phyloP scores from a whole-genome alignment of 2,329 filamentous ascomycete genomes.

The Coniochaeta ligniaria region DNA sequence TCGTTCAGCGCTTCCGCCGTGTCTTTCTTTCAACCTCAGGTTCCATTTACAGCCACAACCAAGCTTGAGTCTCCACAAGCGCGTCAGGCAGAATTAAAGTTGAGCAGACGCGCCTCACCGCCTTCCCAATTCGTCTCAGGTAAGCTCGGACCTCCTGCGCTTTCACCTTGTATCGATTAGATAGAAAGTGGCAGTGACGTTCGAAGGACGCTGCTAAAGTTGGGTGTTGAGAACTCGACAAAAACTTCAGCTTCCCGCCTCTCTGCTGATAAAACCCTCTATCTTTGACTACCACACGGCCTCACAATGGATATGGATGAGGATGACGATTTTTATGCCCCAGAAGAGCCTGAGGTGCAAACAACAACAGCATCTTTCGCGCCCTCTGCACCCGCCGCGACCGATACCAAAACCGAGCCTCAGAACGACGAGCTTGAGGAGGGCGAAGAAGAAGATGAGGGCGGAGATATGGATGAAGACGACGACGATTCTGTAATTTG shows the following conservation, averaged over 20 bases:
- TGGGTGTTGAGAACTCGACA: neutral
- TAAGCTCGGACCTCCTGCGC: neutral
- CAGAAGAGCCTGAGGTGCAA: conserved; percentile 43
- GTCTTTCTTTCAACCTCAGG: neutral
- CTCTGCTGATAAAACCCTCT: neutral
- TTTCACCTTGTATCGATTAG: neutral
- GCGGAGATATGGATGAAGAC: conserved; percentile 53
- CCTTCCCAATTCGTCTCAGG: neutral
- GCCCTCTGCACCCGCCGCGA: conserved; percentile 14
- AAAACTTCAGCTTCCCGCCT: neutral
- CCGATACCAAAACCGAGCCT: conserved; percentile 24
- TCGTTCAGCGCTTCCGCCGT: neutral
- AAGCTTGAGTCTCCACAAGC: neutral
- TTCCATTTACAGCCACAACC: neutral
- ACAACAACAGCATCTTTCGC: conserved; percentile 1
- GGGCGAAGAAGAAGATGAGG: conserved; percentile 57
- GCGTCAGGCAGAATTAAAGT: neutral
- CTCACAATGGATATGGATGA: conserved; percentile 58
- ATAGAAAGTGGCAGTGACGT: neutral
- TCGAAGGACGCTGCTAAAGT: too few species aligned
- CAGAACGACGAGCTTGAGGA: conserved; percentile 52
- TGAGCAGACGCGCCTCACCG: neutral
- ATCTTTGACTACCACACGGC: neutral
- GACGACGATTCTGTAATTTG: conserved; percentile 35
- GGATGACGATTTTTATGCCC: conserved; percentile 60